Percentiles rank a stretch among this genome's conserved stretches.
phyloP scores from a whole-genome alignment of 805 yeast species.

The Candida andamanensis region DNA sequence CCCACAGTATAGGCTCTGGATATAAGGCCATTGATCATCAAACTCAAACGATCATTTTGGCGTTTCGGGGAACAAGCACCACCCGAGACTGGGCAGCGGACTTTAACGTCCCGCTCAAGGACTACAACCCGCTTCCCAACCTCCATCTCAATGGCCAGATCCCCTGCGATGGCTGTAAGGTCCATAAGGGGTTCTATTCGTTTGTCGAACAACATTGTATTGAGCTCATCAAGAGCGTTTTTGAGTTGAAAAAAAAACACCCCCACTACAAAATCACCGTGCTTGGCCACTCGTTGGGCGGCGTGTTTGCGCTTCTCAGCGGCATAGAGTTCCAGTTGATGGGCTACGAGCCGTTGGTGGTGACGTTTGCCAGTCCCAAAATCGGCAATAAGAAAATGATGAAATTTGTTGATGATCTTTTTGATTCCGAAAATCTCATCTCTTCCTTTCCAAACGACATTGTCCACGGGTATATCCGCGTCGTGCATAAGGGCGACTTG shows the following conservation, averaged over 20 bases:
- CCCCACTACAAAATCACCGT: conserved; percentile 49
- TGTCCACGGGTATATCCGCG: conserved; percentile 45
- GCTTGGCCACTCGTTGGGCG: conserved; percentile 77
- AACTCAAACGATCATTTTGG: conserved; percentile 40
- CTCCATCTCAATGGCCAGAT: conserved; percentile 6
- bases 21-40: conserved; percentile 46
- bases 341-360: conserved; percentile 51
- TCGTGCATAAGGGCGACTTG: conserved; percentile 52
- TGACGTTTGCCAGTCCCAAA: conserved; percentile 64
- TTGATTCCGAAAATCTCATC: conserved; percentile 30
- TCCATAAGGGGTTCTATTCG: conserved; percentile 61
- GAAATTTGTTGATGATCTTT: conserved; percentile 47
- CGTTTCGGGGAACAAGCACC: conserved; percentile 62
- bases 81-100: conserved; percentile 60
- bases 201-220: conserved; percentile 40
- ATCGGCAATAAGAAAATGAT: conserved; percentile 52
- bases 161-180: conserved; percentile 47
- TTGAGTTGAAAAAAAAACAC: conserved; percentile 25
- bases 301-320: conserved; percentile 58
- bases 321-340: conserved; percentile 56
- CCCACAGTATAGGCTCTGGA: conserved; percentile 51
- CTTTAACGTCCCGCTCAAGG: conserved; percentile 42
- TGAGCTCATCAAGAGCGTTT: conserved; percentile 31
- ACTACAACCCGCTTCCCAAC: conserved; percentile 42
- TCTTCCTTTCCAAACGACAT: conserved; percentile 20